Evolutionary conservation across 306 rosid genomes (phyloP), one percentile per base, ranked within the genome.

Genomic region (Vicia faba): DNA sequence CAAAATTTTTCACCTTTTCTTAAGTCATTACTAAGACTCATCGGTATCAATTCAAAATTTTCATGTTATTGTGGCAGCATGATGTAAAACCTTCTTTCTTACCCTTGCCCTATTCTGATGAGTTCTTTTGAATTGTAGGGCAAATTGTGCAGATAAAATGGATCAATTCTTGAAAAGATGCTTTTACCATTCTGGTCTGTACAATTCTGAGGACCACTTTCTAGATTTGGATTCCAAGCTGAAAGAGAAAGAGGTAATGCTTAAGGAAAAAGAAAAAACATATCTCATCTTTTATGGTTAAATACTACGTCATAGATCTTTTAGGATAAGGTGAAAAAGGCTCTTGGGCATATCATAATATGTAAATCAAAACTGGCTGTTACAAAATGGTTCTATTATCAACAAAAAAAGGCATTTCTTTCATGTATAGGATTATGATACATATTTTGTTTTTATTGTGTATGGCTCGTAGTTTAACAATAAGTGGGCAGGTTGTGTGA

Each of bases 81-180:
- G 14, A 63, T 26, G 20, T 58, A 9, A 61, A 57, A 18, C 35
- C 40, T 45, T 18, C 5, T 11, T 7, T 43, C 54, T 25, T 50
- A 29, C 53, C 48, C 49, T 65, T 61, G 57, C 61, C 69, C 9
- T 18, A 60, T 65, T 48, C 55, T 72, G 72, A 76, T 66, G 53
- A 56, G 71, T 38, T 64, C 5, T 68, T 66, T 41, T 59, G 16
- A 40, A 60, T 78, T 57, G 23, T 79, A 93, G 97, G 80, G 97
- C 71, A 80, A 89, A 93, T 70, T 93, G 96, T 49, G 91, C 83
- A 69, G 96, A 88, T 69, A 93, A 93, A 80, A 93, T 93, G 98
- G 89, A 84, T 64, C 76, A 78, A 33, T 93, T 93, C 80, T 82
- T 89, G 70, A 82, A 80, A 77, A 79, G 93, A 79, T 93, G 98